Percentiles rank a stretch among this genome's conserved stretches.
Conservation (phyloP, 1,284 basidiomycete genomes). For the Agaricales sp. region DNA sequence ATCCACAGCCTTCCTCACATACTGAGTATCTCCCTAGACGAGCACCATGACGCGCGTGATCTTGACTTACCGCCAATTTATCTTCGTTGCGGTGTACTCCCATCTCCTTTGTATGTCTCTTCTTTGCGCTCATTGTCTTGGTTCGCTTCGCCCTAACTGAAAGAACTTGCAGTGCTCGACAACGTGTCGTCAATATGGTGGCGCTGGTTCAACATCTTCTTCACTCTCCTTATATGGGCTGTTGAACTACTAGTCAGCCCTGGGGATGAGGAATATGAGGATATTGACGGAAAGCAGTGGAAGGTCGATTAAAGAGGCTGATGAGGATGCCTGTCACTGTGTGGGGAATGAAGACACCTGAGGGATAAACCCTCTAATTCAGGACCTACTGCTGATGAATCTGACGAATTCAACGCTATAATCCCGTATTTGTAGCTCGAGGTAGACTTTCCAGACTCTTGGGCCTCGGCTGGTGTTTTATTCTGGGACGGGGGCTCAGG, state of each 20-base stretch:
- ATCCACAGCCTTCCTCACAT: not conserved
- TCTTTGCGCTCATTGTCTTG: not conserved
- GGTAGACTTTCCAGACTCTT: too few species aligned
- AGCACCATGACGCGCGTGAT: conserved; percentile 62
- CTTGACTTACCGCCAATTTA: conserved; percentile 71
- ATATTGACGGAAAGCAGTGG: conserved; percentile 48
- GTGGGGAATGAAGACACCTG: too few species aligned
- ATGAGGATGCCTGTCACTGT: too few species aligned
- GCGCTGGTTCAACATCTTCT: conserved; percentile 82
- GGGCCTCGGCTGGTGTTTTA: too few species aligned
- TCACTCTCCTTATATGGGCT: conserved; percentile 73
- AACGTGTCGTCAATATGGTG: conserved; percentile 85
- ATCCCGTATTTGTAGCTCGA: too few species aligned
- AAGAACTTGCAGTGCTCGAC: conserved; percentile 57
- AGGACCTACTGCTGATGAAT: too few species aligned
- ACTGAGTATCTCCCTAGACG: conserved; percentile 34
- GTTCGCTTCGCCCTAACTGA: too few species aligned
- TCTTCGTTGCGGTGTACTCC: conserved; percentile 79
- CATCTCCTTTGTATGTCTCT: conserved; percentile 58
- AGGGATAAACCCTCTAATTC: too few species aligned
- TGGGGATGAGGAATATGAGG: conserved; percentile 47
- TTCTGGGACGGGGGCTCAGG: too few species aligned
- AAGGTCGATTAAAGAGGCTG: conserved; percentile 51
- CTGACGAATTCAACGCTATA: too few species aligned
- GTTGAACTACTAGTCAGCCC: conserved; percentile 69